Base-by-base conservation (phyloP, 2,329 filamentous ascomycete genomes). In the Aspergillus fischeri region DNA sequence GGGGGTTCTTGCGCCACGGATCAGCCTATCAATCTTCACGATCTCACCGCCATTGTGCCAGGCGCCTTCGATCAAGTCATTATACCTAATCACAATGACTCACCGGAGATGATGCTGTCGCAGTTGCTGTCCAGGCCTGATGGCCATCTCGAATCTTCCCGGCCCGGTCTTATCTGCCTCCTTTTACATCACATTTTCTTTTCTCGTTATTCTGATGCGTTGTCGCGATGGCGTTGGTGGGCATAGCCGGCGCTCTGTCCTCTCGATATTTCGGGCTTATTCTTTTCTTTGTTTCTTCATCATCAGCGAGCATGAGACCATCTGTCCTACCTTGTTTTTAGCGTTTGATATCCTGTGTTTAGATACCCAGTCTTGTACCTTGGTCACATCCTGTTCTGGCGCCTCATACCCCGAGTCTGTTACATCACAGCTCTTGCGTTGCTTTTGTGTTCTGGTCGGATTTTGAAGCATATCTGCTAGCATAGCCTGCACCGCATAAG, bases 301-400 rank as follows among this genome's bases (percentile, higher is more conserved):
- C 41, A 53, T 45, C 49, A 49, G 54, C 49, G 50, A 44, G 41
- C 41, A 44, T 44, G n/a, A 10, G 44, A 47, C 44, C 21, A 25
- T 38, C 54, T 53, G 50, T 58, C 51, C 49, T 49, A 60, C 58
- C 61, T 57, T 54, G 52, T 54, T 53, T 52, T 54, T 24, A 53
- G 52, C 56, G 59, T 50, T 35, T 48, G 41, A 60, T 54, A 47
- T 44, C n/a, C 7, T 27, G 20, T 47, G 55, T 58, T 60, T 55
- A 56, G 60, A 65, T 65, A 64, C 62, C 63, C 63, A 35, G 53
- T 65, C 62, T 52, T 65, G 62, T 65, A 61, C 49, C 21, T 52
- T 53, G 32, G 32, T 35, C 32, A 35, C 32, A 3, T 35, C 11
- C 4, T 35, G 32, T 35, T 35, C 32, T 56, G 52, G 11, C 32